A percentile compares a stretch with the other conserved stretches of the same genome.
Conservation (phyloP, 116 monocot genomes). For the Cymodocea nodosa region DNA sequence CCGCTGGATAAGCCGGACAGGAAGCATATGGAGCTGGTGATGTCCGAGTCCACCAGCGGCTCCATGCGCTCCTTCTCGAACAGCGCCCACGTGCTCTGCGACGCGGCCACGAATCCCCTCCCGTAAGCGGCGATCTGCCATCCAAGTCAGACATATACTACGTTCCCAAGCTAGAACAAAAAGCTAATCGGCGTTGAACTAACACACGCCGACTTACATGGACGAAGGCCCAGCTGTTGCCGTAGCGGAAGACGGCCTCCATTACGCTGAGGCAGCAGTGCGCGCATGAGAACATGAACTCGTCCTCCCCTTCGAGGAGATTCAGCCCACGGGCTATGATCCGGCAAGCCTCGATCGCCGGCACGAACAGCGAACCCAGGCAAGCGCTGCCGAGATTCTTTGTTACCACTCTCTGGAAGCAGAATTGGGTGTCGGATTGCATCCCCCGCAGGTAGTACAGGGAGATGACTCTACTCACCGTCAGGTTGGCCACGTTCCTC, state of each 20-base stretch:
- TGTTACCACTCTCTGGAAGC: slow-evolving; percentile 73
- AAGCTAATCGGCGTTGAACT: neutral
- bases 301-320: slow-evolving; percentile 90
- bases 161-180: neutral
- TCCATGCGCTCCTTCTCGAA: slow-evolving; percentile 73
- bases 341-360: slow-evolving; percentile 69
- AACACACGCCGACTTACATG: slow-evolving; percentile 32
- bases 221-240: slow-evolving; percentile 99
- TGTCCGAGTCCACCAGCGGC: slow-evolving; percentile 80
- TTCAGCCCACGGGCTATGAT: slow-evolving; percentile 80
- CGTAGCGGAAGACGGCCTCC: slow-evolving; percentile 79
- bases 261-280: slow-evolving; percentile 91
- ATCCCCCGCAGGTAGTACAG: slow-evolving; percentile 95
- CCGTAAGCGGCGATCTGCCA: slow-evolving; percentile 83
- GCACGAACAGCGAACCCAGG: slow-evolving; percentile 84
- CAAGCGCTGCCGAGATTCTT: slow-evolving; percentile 83
- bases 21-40: slow-evolving; percentile 88
- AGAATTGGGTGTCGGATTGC: slow-evolving; percentile 69
- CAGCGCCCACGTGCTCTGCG: slow-evolving; percentile 82
- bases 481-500: slow-evolving; percentile 82
- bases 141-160: neutral
- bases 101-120: slow-evolving; percentile 74
- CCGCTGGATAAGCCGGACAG: slow-evolving; percentile 77
- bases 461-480: slow-evolving; percentile 74
- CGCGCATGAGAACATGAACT: slow-evolving; percentile 98